These are phyloP conservation scores for Celoporthe dispersa DNA, from an alignment of 2,329 filamentous ascomycete genomes.

Conservation along the genomic window DNA sequence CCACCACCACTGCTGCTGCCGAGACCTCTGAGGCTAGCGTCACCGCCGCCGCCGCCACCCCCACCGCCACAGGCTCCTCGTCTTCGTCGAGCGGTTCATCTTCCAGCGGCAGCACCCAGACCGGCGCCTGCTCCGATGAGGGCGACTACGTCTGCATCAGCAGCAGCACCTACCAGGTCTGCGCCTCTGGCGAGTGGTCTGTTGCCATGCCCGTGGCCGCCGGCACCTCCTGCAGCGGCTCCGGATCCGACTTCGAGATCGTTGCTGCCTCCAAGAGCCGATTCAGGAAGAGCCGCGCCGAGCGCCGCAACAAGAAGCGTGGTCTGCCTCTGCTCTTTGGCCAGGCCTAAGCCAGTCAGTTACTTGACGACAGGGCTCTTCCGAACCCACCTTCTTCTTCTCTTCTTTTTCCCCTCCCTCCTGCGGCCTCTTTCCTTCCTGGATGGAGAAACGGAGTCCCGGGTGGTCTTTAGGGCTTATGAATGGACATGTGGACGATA, in stretches of 20 bases:
- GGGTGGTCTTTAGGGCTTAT: constrained; percentile 8
- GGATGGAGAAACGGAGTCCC: neutral
- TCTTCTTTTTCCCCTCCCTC: neutral
- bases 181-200: constrained; percentile 54
- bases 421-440: constrained; percentile 4
- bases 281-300: constrained; percentile 24
- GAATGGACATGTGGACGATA: constrained; percentile 7
- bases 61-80: constrained; percentile 24
- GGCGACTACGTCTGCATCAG: constrained; percentile 56
- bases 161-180: constrained; percentile 56
- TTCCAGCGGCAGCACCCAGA: constrained; percentile 38
- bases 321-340: constrained; percentile 14
- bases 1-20: constrained; percentile 28
- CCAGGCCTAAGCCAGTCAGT: constrained; percentile 26
- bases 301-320: constrained; percentile 21
- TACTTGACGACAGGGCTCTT: neutral
- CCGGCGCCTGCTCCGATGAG: constrained; percentile 52
- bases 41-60: constrained; percentile 28
- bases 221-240: constrained; percentile 50
- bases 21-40: constrained; percentile 26
- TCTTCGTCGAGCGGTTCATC: constrained; percentile 28
- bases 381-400: neutral
- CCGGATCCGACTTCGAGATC: constrained; percentile 39
- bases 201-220: constrained; percentile 45
- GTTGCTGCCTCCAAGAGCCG: constrained; percentile 33